Evolutionary conservation across 371 early-diverging fungal species (phyloP), one percentile per base, ranked within the genome.

Genomic region (Syncephalastrum racemosum): DNA sequence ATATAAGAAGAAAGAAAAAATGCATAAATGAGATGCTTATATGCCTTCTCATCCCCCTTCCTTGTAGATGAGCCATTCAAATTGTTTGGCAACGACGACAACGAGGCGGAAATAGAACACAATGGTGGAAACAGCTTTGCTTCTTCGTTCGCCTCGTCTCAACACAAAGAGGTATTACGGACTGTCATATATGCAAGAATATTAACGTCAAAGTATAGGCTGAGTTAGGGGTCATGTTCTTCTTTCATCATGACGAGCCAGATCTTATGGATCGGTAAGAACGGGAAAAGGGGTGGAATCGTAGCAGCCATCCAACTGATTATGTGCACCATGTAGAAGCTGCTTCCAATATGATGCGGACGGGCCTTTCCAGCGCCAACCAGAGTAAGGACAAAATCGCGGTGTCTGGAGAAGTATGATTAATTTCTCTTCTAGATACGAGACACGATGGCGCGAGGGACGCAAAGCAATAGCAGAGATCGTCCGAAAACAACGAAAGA

Each of bases 61-160:
- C 24, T 13, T 24, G 36, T 49, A 66, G 68, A 61, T 1, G 70
- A 64, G 20, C 65, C 75, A 4, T 84, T 84, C 52, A 81, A 75
- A 39, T 40, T 84, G 24, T 84, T 84, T 69, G 85, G 83, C 36
- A 74, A 60, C 8, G 75, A 71, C 25, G 66, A 60, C 14, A 66
- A 69, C 18, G 47, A 62, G 47, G 31, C 43, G 53, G 20, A 48
- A 60, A 43, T 18, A 46, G 18, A 50, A 47, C 23, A 44, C 25
- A 2, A 51, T 54, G 14, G 15, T 19, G 36, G 22, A 24, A 36
- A 49, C 19, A 43, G 58, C 64, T 27, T 50, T 51, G 36, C 56
- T 16, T n/a, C 42, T 4, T 27, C 46, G 19, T 31, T 31, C 10
- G 36, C 36, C 36, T 2, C 36, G 10, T 31, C 62, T 18, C 56